Base-by-base conservation (phyloP, 441 rosid genomes). In the Omphalea diandra region DNA sequence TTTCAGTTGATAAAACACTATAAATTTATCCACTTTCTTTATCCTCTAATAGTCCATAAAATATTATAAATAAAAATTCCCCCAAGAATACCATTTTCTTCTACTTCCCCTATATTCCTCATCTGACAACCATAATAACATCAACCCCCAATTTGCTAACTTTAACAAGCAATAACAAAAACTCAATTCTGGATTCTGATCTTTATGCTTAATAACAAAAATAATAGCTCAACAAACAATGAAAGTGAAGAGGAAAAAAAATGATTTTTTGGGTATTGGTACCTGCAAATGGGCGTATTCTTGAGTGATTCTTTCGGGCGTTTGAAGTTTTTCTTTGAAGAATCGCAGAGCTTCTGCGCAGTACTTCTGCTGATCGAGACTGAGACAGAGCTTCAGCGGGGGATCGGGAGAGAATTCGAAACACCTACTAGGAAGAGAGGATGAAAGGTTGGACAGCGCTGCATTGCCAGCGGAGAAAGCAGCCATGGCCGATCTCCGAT, bases 231-330 rank as follows among this genome's bases (percentile, higher is more conserved):
- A n/a, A n/a, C n/a, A n/a, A n/a, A n/a, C n/a, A n/a, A n/a, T n/a
- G n/a, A n/a, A n/a, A n/a, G n/a, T n/a, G n/a, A 58, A 2, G 18
- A 22, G 27, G 35, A n/a, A 44, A 38, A 41, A 3, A 18, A 29
- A 60, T n/a, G 49, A 29, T 27, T 31, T 6, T 59, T 26, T 40
- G 72, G n/a, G n/a, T n/a, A 47, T 54, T 61, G 35, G 59, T 56
- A 86, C 97, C 90, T 91, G 87, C 78, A 94, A 72, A 24, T 35
- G 70, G 69, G 72, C 73, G 64, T 90, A 94, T 76, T 90, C 97
- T 27, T 74, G 81, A 57, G 61, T 14, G 73, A 94, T 83, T 10
- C 61, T 65, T 4, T 83, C 69, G 8, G 82, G 88, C 62, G 68
- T 62, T 47, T 32, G 69, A 70, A 85, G 74, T 80, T 79, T 88